Conservation (phyloP, 139 green algal genomes). For the Picochlorum sp. region DNA sequence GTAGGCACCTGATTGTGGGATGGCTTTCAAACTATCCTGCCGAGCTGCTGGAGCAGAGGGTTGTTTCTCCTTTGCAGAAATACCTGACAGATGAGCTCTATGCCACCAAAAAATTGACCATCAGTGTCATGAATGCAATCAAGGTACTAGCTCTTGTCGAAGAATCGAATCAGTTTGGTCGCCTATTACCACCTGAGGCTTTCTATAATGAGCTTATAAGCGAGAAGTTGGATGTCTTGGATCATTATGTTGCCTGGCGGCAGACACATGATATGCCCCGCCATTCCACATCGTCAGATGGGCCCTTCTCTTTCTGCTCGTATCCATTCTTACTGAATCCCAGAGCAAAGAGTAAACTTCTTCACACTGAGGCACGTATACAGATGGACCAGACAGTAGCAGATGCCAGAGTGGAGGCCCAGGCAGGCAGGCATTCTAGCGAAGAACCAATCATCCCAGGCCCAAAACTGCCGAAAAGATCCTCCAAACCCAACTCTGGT, state of each 20-base stretch:
- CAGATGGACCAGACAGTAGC: conserved; percentile 41
- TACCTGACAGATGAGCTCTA: conserved; percentile 71
- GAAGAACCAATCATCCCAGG: conserved; percentile 41
- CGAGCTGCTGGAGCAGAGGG: conserved; percentile 44
- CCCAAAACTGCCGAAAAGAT: conserved; percentile 7
- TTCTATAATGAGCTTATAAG: conserved; percentile 91
- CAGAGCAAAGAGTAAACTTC: conserved; percentile 77
- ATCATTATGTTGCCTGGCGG: conserved; percentile 83
- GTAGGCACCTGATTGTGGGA: conserved; percentile 60
- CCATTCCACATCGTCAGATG: conserved; percentile 33
- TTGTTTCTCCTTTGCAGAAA: conserved; percentile 58
- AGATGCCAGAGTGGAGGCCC: conserved; percentile 2
- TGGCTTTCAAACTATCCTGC: conserved; percentile 78
- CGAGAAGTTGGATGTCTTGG: conserved; percentile 80
- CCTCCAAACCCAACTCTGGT: background rate
- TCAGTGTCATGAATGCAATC: conserved; percentile 81
- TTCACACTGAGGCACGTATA: conserved; percentile 59
- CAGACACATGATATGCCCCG: conserved; percentile 55
- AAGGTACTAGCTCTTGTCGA: conserved; percentile 73
- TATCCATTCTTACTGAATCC: conserved; percentile 87
- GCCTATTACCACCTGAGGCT: conserved; percentile 61
- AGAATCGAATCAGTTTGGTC: conserved; percentile 63
- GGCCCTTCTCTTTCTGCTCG: conserved; percentile 81
- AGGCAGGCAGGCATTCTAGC: background rate
- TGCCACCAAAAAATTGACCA: conserved; percentile 77